These are phyloP conservation scores for Trifolium fragiferum DNA, from an alignment of 306 rosid species.

Conservation along the genomic window DNA sequence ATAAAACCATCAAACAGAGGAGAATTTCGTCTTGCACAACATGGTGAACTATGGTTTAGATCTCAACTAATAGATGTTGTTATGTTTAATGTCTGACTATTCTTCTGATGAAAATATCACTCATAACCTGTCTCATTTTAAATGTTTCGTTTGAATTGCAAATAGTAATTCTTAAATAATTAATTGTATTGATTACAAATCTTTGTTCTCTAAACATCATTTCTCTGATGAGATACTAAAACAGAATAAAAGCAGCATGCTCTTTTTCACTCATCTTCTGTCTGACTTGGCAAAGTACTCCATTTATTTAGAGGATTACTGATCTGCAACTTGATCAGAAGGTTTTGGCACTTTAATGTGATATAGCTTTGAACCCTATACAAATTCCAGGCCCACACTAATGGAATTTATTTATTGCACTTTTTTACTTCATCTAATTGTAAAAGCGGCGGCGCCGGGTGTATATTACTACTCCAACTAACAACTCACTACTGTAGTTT, in stretches of 20 bases:
- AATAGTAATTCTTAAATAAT: too few species aligned
- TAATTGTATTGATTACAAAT: too few species aligned
- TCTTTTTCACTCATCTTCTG: constrained; percentile 12
- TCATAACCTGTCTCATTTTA: too few species aligned
- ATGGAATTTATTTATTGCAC: constrained; percentile 39
- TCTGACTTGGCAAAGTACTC: constrained; percentile 24
- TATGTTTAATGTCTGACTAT: too few species aligned
- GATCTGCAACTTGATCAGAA: constrained; percentile 33
- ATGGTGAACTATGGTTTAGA: too few species aligned
- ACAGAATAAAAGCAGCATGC: constrained; percentile 14
- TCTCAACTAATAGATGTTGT: too few species aligned
- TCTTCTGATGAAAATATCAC: too few species aligned
- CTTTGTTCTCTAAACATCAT: too few species aligned
- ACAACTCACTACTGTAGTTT: constrained; percentile 37
- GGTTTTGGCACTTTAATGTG: constrained; percentile 34
- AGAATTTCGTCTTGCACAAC: too few species aligned
- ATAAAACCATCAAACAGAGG: too few species aligned
- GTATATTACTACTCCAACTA: not conserved
- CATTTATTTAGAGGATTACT: constrained; percentile 25
- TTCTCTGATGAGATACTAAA: too few species aligned
- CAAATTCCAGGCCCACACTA: constrained; percentile 40
- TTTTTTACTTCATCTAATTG: constrained; percentile 33
- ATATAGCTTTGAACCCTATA: constrained; percentile 30
- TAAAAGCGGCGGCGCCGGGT: constrained; percentile 45
- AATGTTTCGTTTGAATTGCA: too few species aligned